These are phyloP conservation scores for Colletotrichum spaethianum DNA, from an alignment of 2,329 filamentous ascomycete species.

Conservation along the genomic window DNA sequence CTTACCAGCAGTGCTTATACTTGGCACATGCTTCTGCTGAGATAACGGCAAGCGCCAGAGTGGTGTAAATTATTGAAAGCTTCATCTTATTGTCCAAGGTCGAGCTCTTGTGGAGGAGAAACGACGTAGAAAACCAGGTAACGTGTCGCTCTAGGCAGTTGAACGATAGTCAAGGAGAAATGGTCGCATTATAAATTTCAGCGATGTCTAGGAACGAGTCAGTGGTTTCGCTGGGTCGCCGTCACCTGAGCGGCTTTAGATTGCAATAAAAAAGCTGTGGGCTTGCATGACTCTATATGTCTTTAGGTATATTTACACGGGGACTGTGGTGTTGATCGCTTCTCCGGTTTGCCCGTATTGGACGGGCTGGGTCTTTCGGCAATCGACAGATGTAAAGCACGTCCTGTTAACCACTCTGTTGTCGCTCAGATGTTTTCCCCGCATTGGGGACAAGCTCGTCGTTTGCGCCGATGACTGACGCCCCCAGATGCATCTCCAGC, in stretches of 20 bases:
- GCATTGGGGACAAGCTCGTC: no score
- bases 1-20: slow-evolving; percentile 19
- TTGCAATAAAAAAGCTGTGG: neutral
- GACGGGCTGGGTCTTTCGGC: neutral
- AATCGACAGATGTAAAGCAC: neutral
- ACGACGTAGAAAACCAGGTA: neutral
- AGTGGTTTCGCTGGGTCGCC: neutral
- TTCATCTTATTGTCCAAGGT: neutral
- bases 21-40: slow-evolving; percentile 29
- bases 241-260: neutral
- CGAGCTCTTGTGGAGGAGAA: neutral
- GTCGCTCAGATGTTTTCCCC: no score
- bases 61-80: neutral
- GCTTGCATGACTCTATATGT: neutral
- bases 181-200: neutral
- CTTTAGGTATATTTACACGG: neutral
- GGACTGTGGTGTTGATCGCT: neutral
- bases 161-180: neutral
- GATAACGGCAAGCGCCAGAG: neutral
- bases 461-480: no score
- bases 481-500: no score
- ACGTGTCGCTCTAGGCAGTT: neutral
- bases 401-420: no score
- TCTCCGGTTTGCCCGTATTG: neutral
- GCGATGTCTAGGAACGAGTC: neutral